These are phyloP conservation scores for Russula compacta DNA, from an alignment of 768 basidiomycete genomes.

Conservation along the genomic window DNA sequence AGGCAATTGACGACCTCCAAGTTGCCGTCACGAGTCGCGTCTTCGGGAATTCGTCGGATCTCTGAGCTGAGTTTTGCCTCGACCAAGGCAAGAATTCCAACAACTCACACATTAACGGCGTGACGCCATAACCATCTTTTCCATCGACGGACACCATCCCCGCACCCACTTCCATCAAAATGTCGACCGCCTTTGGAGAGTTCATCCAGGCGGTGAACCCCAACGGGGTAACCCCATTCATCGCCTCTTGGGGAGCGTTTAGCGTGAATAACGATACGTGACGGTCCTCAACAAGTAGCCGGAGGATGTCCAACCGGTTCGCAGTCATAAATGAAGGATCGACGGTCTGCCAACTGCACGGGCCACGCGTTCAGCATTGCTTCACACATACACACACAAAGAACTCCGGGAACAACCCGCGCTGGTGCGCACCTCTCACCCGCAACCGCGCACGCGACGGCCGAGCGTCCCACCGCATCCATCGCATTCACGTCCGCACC, in stretches of 20 bases:
- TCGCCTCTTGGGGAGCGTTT: conserved; percentile 62
- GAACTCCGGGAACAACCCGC: background rate
- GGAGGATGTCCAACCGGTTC: conserved; percentile 49
- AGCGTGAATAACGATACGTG: conserved; percentile 59
- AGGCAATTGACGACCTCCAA: conserved; percentile 57
- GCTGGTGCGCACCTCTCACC: conserved; percentile 51
- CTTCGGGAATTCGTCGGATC: conserved; percentile 30
- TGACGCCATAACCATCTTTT: conserved; percentile 66
- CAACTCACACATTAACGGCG: conserved; percentile 69
- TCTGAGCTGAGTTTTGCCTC: background rate
- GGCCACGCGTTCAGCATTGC: background rate
- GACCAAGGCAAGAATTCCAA: conserved; percentile 23
- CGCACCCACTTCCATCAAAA: conserved; percentile 54
- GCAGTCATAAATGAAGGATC: conserved; percentile 59
- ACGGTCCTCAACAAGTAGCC: conserved; percentile 43
- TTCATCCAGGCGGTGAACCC: conserved; percentile 77
- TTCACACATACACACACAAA: background rate
- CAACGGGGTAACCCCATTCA: conserved; percentile 68
- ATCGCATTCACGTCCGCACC: conserved; percentile 64
- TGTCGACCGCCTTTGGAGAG: conserved; percentile 45
- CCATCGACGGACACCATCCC: conserved; percentile 64
- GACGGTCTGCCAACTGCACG: conserved; percentile 52
- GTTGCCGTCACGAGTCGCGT: conserved; percentile 68
- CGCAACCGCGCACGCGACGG: conserved; percentile 60
- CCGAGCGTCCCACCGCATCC: conserved; percentile 51